phyloP scores from a whole-genome alignment of 2,329 filamentous ascomycete species.

The Fusarium sterilihyphosum region DNA sequence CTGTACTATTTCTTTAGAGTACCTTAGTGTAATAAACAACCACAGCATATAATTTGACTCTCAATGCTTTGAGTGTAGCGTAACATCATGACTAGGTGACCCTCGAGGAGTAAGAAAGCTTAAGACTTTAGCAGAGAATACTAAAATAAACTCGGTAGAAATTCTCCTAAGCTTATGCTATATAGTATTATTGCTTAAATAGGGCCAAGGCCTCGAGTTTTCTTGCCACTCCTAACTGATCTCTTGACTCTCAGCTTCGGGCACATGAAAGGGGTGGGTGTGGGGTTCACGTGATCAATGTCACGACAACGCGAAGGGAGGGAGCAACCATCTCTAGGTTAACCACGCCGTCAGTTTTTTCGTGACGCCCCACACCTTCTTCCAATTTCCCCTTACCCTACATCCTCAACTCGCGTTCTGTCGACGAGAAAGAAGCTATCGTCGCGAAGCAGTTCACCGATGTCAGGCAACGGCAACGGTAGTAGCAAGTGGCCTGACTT shows the following conservation, averaged over 20 bases:
- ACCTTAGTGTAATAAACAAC: neutral
- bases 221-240: neutral
- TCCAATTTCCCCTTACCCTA: slow-evolving; percentile 39
- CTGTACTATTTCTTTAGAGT: slow-evolving; percentile 24
- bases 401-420: slow-evolving; percentile 30
- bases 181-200: neutral
- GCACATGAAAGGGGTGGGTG: neutral
- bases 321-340: slow-evolving; percentile 21
- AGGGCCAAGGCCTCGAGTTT: neutral
- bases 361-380: slow-evolving; percentile 42
- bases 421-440: slow-evolving; percentile 29
- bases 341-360: slow-evolving; percentile 41
- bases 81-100: neutral
- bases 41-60: neutral
- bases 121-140: neutral
- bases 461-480: slow-evolving; percentile 39
- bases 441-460: slow-evolving; percentile 36
- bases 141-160: neutral
- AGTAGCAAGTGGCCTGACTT: slow-evolving; percentile 49
- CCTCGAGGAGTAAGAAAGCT: neutral
- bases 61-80: neutral
- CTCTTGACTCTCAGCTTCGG: neutral
- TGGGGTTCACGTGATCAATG: slow-evolving; percentile 32
- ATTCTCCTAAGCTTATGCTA: neutral
- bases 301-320: slow-evolving; percentile 16